A percentile compares a stretch with the other conserved stretches of the same genome.
Conservation (phyloP, 2,329 filamentous ascomycete genomes). For the Sporothrix luriei region DNA sequence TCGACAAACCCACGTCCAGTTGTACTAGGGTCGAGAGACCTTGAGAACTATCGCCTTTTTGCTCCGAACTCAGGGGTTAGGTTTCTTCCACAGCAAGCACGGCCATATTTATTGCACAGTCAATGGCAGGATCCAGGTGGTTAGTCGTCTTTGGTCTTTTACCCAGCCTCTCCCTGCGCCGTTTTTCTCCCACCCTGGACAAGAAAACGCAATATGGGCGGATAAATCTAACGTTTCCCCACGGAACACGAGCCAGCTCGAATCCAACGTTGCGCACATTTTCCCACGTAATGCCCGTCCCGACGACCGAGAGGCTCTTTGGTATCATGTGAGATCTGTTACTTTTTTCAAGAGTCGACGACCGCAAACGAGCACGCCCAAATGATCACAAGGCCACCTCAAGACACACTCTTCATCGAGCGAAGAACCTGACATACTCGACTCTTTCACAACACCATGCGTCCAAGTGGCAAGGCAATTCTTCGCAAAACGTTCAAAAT, state of each 20-base stretch:
- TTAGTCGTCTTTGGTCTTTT: neutral
- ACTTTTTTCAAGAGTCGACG: neutral
- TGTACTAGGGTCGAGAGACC: too few relatives aligned
- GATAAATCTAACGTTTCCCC: neutral
- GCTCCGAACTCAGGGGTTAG: too few relatives aligned
- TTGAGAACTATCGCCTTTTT: neutral
- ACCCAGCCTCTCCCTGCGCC: conserved; percentile 3
- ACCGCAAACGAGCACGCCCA: neutral
- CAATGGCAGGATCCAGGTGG: neutral
- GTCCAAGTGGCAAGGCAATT: neutral
- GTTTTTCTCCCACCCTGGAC: neutral
- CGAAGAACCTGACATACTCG: neutral
- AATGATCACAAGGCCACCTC: neutral
- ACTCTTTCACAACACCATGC: neutral
- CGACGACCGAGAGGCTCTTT: neutral
- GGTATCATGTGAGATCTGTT: neutral
- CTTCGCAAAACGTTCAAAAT: neutral
- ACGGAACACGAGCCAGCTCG: neutral
- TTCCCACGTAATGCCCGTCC: neutral
- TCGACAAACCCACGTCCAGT: neutral
- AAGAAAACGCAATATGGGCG: neutral
- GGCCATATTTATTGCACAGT: neutral
- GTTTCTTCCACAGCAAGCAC: neutral
- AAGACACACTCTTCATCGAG: too few relatives aligned
- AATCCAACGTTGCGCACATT: neutral